Conservation (phyloP, 2,329 filamentous ascomycete species). For the Botrytis elliptica region DNA sequence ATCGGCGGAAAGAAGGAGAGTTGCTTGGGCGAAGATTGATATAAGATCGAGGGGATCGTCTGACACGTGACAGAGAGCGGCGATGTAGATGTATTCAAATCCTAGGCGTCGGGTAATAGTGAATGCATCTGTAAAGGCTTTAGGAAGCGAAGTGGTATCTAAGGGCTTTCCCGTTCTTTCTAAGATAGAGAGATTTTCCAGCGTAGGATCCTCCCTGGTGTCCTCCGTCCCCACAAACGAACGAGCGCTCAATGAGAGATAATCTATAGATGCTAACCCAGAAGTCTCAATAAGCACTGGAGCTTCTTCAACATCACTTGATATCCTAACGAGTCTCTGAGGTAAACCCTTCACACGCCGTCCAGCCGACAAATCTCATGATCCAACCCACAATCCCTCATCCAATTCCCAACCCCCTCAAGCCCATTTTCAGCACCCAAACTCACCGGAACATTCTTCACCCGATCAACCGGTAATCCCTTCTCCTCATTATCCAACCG, state of each 20-base stretch:
- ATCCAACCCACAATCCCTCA: background rate
- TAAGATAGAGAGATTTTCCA: background rate
- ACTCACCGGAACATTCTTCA: background rate
- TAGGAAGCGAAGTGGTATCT: background rate
- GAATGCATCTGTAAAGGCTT: background rate
- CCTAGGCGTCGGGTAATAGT: background rate
- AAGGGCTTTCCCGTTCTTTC: background rate
- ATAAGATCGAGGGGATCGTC: background rate
- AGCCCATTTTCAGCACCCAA: background rate
- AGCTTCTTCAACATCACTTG: background rate
- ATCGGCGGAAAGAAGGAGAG: background rate
- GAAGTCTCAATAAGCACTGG: background rate
- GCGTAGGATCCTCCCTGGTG: too few species aligned
- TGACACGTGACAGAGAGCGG: background rate
- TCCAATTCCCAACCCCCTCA: background rate
- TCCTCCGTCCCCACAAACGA: background rate
- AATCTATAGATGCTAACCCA: background rate
- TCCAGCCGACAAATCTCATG: background rate
- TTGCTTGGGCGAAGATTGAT: background rate
- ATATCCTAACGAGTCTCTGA: background rate
- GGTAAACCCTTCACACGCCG: background rate
- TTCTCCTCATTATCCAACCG: background rate
- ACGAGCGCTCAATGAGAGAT: background rate
- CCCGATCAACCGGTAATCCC: background rate
- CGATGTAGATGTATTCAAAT: background rate